These are phyloP conservation scores for Plasmodium relictum DNA, from an alignment of 169 alveolate species.

Conservation along the genomic window DNA sequence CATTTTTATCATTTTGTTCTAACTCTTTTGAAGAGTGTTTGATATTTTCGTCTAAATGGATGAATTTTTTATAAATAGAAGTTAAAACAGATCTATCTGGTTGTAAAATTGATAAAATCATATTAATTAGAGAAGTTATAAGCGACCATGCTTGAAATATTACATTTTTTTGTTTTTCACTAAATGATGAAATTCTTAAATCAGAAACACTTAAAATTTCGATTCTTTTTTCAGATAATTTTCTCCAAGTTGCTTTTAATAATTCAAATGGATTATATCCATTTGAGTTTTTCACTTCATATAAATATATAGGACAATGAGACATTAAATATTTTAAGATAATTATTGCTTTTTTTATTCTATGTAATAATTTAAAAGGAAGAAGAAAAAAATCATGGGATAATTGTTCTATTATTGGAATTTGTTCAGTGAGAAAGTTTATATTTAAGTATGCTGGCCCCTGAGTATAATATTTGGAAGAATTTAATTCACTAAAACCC, in stretches of 20 bases:
- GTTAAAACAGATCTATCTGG: constrained; percentile 57
- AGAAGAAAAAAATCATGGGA: constrained; percentile 36
- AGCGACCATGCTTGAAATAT: constrained; percentile 62
- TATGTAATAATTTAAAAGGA: constrained; percentile 59
- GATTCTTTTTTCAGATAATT: constrained; percentile 30
- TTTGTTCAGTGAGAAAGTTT: constrained; percentile 6
- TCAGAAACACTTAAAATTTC: constrained; percentile 22
- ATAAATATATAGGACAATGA: constrained; percentile 39
- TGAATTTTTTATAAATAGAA: constrained; percentile 39
- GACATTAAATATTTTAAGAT: constrained; percentile 25
- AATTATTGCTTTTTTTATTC: constrained; percentile 51
- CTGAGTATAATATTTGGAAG: constrained; percentile 26
- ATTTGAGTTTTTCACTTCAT: constrained; percentile 30
- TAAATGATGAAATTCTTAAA: constrained; percentile 37
- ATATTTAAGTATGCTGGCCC: constrained; percentile 13
- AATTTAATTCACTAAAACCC: constrained; percentile 13
- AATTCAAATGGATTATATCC: constrained; percentile 55
- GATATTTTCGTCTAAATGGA: not conserved
- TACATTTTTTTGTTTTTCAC: constrained; percentile 33
- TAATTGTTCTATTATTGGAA: constrained; percentile 34
- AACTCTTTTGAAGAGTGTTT: not conserved
- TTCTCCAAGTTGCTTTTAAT: constrained; percentile 45
- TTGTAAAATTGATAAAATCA: constrained; percentile 12
- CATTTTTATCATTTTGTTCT: not conserved
- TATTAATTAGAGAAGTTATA: constrained; percentile 32